Evolutionary conservation across 1,284 basidiomycete species (phyloP), one percentile per base, ranked within the genome.

Genomic region (Marasmius sp.): DNA sequence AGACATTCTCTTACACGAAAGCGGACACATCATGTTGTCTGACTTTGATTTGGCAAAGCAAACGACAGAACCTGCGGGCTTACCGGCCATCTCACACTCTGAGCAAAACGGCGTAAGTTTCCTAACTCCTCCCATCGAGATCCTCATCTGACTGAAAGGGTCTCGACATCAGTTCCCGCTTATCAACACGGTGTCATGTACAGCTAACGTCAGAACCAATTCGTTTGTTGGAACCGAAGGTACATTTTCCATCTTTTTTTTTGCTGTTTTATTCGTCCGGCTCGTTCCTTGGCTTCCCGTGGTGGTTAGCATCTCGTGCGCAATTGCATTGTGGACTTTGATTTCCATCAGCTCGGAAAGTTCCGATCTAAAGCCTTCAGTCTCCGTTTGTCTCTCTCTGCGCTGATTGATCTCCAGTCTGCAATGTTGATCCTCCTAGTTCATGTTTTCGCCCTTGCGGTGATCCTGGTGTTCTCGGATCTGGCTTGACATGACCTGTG

Each of bases 31-130:
- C 70, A 98, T 98, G 95, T 80, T 99, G 68, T 98, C 97, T 52
- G 97, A 99, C 78, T 99, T 99, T 79, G 97, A 99, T 79, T 85
- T 99, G 37, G 97, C 97, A 11, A 99, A 98, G 72, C 94, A 97
- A 72, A 95, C 94, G 48, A 92, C 86, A 55, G 91, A 92, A 68
- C 89, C 87, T 20, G 92, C 92, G 22, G 92, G 92, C 61, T 87
- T 92, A 65, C 95, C 96, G n/a, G 93, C 92, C 10, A 92, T 89
- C 71, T 92, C 98, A 66, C 92, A 93, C 68, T 94, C 91, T 61
- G 93, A 93, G 66, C 87, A 89, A 47, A 96, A 96, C 76, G 95
- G 96, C 72, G 94, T 94, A 70, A 69, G 78, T 74, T 16, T 48
- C 39, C 8, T 16, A 48, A 11, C 34, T 27, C 20, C 6, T n/a